Evolutionary conservation across 305 asterid species (phyloP).

Genomic region (Plantago lanceolata): DNA sequence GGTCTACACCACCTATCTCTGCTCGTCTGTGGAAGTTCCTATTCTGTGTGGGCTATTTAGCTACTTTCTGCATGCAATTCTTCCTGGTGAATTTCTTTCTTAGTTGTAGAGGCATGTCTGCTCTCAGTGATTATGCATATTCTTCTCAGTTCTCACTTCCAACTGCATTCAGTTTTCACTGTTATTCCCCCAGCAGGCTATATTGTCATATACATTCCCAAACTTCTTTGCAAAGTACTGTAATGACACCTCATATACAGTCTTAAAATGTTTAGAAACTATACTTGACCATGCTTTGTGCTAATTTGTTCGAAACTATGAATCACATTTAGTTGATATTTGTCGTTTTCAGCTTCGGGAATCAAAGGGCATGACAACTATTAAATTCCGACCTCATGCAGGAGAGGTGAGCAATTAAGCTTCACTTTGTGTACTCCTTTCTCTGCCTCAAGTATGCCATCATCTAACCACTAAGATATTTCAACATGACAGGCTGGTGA

Average conservation of each 20-base stretch:
- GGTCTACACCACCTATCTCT: neutral
- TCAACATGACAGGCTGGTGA: slow-evolving; percentile 79
- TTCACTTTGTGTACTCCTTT: slow-evolving; percentile 10
- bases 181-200: too few relatives aligned
- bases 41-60: neutral
- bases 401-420: slow-evolving; percentile 67
- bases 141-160: too few relatives aligned
- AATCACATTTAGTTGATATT: slow-evolving; percentile 12
- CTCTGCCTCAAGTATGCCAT: slow-evolving; percentile 17
- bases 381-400: slow-evolving; percentile 91
- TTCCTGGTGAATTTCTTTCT: too few relatives aligned
- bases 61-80: too few relatives aligned
- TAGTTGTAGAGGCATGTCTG: too few relatives aligned
- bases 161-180: too few relatives aligned
- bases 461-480: slow-evolving; percentile 21
- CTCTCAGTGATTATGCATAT: too few relatives aligned
- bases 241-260: neutral
- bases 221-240: neutral
- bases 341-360: slow-evolving; percentile 77
- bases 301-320: neutral
- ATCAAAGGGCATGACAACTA: slow-evolving; percentile 91
- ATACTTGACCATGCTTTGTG: slow-evolving; percentile 1
- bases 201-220: slow-evolving; percentile 1
- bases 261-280: neutral
- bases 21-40: neutral